Conservation (phyloP, 2,329 filamentous ascomycete genomes). For the Phialophora expanda region DNA sequence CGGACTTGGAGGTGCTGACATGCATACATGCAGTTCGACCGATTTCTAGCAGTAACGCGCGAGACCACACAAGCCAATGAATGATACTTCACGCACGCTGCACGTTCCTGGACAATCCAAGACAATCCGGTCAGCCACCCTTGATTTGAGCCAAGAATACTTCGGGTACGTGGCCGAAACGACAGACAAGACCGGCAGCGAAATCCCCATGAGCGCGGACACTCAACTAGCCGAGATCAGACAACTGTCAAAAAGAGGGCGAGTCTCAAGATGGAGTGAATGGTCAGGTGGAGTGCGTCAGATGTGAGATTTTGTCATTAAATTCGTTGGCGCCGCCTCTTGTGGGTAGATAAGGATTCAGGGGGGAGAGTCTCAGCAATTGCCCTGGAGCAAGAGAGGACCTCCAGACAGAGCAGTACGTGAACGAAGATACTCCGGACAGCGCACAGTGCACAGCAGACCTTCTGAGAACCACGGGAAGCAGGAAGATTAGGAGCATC, state of each 20-base stretch:
- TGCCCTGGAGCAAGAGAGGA: neutral
- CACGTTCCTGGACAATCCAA: neutral
- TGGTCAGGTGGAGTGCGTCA: neutral
- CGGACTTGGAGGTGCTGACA: neutral
- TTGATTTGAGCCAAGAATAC: neutral
- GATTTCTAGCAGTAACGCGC: neutral
- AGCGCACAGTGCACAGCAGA: no score
- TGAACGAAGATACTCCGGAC: neutral
- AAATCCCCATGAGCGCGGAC: neutral
- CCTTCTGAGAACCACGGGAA: neutral
- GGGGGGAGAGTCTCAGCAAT: neutral
- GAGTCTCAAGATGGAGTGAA: neutral
- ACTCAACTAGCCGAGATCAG: neutral
- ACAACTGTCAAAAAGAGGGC: neutral
- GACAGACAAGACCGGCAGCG: neutral
- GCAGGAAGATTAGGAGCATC: neutral
- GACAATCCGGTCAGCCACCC: neutral
- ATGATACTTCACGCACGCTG: neutral
- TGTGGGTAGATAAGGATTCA: neutral
- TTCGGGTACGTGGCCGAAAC: neutral
- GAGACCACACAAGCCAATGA: neutral
- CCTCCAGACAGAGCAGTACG: neutral
- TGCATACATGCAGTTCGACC: neutral
- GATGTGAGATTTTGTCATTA: neutral
- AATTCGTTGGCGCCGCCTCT: neutral